Base-by-base conservation (phyloP, 1,284 basidiomycete species). In the Cryptococcus hybrid region DNA sequence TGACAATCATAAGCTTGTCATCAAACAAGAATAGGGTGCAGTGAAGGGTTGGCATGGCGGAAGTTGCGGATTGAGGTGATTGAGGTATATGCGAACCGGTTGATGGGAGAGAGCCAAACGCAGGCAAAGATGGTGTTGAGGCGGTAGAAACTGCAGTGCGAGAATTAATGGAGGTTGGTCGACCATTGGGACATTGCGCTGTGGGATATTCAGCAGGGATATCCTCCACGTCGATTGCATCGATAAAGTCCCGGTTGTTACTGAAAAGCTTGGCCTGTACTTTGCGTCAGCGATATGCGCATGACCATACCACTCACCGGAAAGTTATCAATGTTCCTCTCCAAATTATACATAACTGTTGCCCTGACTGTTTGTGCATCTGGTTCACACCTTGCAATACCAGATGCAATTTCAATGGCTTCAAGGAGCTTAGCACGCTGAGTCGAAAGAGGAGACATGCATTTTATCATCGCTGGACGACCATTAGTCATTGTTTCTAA, bases 181-280 rank as follows among this genome's bases (percentile, higher is more conserved):
- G 55, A 35, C 59, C 56, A 12, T 60, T 55, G n/a, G 65, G 60
- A 1, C 64, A 61, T 5, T 63, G 54, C 40, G 61, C 56, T 7
- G 60, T 60, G 34, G 63, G 55, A 38, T 79, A 71, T 57, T 88
- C 87, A 9, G 80, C 75, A 24, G 86, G 73, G 24, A 88, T 75
- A 68, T 99, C 96, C 65, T 95, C 90, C 1, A 94, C 91, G 71
- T 99, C 96, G 66, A 99, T 88, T 59, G 88, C 92, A 73, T 94
- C 93, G 59, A 99, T 85, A 72, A 91, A 95, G 61, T 87, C 85
- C 54, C 95, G 85, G 50, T 88, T 88, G 69, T 88, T 89, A 30
- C 88, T 92, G 73, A 92, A 88, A 13, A 97, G 77, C 24, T 85
- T 85, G 0, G 91, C 86, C 77, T 80, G 56, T 7, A n/a, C 5